A percentile compares a stretch with the other conserved stretches of the same genome.
These are phyloP conservation scores for Ceratocystis lukuohia DNA, from an alignment of 2,329 filamentous ascomycete species.

Conservation along the genomic window DNA sequence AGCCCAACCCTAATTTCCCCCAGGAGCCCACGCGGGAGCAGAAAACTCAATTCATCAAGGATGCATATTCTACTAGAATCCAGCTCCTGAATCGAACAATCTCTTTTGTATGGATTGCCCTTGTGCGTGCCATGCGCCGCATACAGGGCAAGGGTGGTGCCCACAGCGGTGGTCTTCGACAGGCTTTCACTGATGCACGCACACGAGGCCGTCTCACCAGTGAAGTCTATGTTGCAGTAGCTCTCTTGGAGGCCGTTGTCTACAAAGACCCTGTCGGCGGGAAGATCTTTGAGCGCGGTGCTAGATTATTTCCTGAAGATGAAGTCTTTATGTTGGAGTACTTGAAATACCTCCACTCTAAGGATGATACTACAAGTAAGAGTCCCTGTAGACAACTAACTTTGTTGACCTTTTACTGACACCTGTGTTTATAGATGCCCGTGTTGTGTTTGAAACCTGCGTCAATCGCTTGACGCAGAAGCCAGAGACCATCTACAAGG, in stretches of 20 bases:
- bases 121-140: conserved; percentile 86
- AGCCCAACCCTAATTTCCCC: conserved; percentile 1
- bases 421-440: conserved; percentile 51
- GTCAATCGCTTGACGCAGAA: conserved; percentile 70
- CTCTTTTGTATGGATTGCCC: conserved; percentile 85
- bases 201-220: conserved; percentile 78
- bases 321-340: conserved; percentile 91
- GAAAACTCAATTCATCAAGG: conserved; percentile 47
- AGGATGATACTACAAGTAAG: conserved; percentile 87
- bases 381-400: background rate
- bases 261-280: conserved; percentile 88
- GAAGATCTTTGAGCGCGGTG: conserved; percentile 90
- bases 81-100: conserved; percentile 70
- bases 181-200: conserved; percentile 79
- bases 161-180: conserved; percentile 62
- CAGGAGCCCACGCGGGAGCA: conserved; percentile 39
- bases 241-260: conserved; percentile 85
- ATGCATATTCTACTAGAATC: conserved; percentile 58
- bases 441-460: conserved; percentile 90
- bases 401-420: conserved; percentile 20
- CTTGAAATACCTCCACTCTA: conserved; percentile 82
- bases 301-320: conserved; percentile 86
- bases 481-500: conserved; percentile 57
- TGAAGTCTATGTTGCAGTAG: conserved; percentile 88
- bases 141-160: conserved; percentile 69